Evolutionary conservation across 1,284 basidiomycete species (phyloP).

Genomic region (Athelia sp.): DNA sequence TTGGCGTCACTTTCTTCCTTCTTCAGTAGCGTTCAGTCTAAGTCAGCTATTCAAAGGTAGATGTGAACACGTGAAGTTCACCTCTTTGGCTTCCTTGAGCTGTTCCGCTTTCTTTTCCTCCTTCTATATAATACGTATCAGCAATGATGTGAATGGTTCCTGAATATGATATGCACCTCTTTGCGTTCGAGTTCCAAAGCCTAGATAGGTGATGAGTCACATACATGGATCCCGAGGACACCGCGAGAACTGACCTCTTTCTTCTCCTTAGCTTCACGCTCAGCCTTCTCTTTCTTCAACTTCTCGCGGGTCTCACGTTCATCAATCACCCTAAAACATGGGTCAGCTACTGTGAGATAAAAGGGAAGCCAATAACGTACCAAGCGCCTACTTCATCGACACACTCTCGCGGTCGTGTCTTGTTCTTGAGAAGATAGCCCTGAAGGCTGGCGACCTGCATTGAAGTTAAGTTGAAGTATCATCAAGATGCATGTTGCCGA

Average conservation of each 20-base stretch:
- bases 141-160: not conserved
- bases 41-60: slow-evolving; percentile 3
- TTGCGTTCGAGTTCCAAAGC: slow-evolving; percentile 51
- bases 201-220: not conserved
- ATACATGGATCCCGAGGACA: slow-evolving; percentile 4
- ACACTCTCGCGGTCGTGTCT: slow-evolving; percentile 75
- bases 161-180: slow-evolving; percentile 33
- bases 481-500: slow-evolving; percentile 3
- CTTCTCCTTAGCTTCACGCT: slow-evolving; percentile 75
- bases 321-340: slow-evolving; percentile 47
- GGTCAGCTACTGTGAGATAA: slow-evolving; percentile 5
- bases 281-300: slow-evolving; percentile 80
- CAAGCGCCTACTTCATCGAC: slow-evolving; percentile 74
- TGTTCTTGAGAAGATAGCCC: slow-evolving; percentile 80
- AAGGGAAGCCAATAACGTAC: slow-evolving; percentile 21
- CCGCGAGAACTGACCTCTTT: slow-evolving; percentile 42
- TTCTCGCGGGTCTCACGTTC: slow-evolving; percentile 79
- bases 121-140: slow-evolving; percentile 32
- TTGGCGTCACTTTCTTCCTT: slow-evolving; percentile 45
- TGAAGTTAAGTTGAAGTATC: slow-evolving; percentile 4
- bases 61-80: slow-evolving; percentile 10
- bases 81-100: slow-evolving; percentile 34
- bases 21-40: slow-evolving; percentile 23
- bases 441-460: slow-evolving; percentile 75
- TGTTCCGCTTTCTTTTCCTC: slow-evolving; percentile 51